Percentiles rank a stretch among this genome's conserved stretches.
Conservation (phyloP, 1,284 basidiomycete genomes). For the Hemileia vastatrix region DNA sequence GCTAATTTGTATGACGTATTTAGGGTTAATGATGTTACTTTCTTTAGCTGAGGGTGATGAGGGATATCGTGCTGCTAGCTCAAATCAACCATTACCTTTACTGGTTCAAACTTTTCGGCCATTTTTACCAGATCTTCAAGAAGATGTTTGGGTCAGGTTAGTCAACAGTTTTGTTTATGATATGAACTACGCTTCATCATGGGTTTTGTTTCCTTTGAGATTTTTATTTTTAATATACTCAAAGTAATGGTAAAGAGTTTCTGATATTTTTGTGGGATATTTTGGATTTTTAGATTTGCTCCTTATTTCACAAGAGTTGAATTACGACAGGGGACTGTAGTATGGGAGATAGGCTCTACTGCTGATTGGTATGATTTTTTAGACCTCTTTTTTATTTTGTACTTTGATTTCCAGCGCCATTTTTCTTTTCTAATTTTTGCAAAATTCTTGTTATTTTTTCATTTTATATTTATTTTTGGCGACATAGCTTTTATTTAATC, state of each 20-base stretch:
- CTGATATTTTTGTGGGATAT: background rate
- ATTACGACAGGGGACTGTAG: conserved; percentile 54
- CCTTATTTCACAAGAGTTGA: conserved; percentile 62
- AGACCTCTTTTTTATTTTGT: too few relatives aligned
- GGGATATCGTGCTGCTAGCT: background rate
- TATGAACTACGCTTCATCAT: conserved; percentile 47
- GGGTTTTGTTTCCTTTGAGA: conserved; percentile 42
- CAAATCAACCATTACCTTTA: conserved; percentile 46
- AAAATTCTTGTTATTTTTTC: background rate
- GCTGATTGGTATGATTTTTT: conserved; percentile 54
- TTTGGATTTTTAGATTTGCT: conserved; percentile 46
- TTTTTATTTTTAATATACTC: background rate
- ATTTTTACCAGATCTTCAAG: conserved; percentile 26
- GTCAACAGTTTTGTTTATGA: background rate
- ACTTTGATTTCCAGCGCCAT: too few relatives aligned
- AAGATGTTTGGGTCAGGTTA: conserved; percentile 14
- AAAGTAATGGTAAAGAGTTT: too few relatives aligned
- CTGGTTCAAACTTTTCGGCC: conserved; percentile 49
- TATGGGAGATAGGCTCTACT: conserved; percentile 66
- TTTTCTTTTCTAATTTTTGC: background rate
- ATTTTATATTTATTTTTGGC: conserved; percentile 45
- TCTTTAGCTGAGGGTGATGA: background rate
- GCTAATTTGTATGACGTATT: too few relatives aligned
- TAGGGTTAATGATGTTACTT: background rate
- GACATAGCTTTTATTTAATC: conserved; percentile 57